Conservation (phyloP, 805 yeast genomes). For the Soucietia sequanensis region DNA sequence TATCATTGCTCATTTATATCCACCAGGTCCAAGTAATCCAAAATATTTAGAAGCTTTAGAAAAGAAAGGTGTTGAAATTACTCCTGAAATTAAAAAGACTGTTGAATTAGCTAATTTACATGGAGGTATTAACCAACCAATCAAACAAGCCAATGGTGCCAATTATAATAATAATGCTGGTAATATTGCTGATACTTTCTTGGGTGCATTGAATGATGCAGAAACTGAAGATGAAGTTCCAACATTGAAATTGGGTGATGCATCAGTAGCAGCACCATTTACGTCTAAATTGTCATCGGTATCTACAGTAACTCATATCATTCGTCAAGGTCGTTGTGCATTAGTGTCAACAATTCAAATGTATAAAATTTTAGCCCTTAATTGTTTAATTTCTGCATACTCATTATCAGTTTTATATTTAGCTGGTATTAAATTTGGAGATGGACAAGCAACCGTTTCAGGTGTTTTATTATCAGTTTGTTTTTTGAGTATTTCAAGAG, state of each 20-base stretch:
- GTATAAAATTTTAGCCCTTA: slow-evolving; percentile 96
- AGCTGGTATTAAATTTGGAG: slow-evolving; percentile 98
- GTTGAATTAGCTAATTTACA: slow-evolving; percentile 52
- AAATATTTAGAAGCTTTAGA: slow-evolving; percentile 83
- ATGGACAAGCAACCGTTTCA: slow-evolving; percentile 96
- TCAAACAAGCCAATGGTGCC: slow-evolving; percentile 28
- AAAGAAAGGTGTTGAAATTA: slow-evolving; percentile 74
- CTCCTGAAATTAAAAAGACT: slow-evolving; percentile 66
- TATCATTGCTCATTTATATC: slow-evolving; percentile 89
- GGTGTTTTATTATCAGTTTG: slow-evolving; percentile 90
- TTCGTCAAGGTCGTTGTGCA: slow-evolving; percentile 98
- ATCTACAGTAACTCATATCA: slow-evolving; percentile 85
- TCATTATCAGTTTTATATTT: slow-evolving; percentile 89
- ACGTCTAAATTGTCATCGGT: slow-evolving; percentile 93
- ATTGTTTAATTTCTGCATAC: slow-evolving; percentile 95
- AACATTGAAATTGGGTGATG: slow-evolving; percentile 91
- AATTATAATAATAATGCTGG: slow-evolving; percentile 33
- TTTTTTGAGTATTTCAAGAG: slow-evolving; percentile 92
- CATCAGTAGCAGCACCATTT: slow-evolving; percentile 98
- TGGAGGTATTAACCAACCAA: slow-evolving; percentile 18
- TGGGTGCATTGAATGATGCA: slow-evolving; percentile 50
- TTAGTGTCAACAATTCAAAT: slow-evolving; percentile 96
- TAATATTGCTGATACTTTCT: slow-evolving; percentile 60
- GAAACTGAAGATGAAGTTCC: slow-evolving; percentile 88
- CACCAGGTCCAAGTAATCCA: slow-evolving; percentile 93